Evolutionary conservation across 495 filamentous ascomycete species (phyloP).

Genomic region (Xylaria nigripes): DNA sequence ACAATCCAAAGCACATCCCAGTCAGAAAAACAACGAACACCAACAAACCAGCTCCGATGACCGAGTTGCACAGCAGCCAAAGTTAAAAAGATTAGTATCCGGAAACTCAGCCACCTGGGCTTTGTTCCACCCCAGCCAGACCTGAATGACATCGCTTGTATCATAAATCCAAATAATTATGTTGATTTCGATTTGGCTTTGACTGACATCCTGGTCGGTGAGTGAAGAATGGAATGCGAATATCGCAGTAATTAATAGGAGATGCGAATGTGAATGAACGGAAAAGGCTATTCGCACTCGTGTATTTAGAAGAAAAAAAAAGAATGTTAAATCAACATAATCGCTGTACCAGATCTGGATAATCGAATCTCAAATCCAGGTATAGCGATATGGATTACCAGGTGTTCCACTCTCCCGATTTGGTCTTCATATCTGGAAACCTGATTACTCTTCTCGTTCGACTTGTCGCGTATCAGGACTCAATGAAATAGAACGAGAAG

Average conservation of each 20-base stretch:
- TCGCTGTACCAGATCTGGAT: conserved; percentile 48
- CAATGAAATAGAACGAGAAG: conserved; percentile 40
- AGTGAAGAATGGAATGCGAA: conserved; percentile 17
- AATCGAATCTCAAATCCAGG: conserved; percentile 33
- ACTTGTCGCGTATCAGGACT: too few relatives aligned
- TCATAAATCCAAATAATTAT: conserved; percentile 26
- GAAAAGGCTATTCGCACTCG: background rate
- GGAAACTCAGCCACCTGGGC: conserved; percentile 42
- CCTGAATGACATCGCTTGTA: conserved; percentile 25
- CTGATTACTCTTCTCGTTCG: conserved; percentile 39
- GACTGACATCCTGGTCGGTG: conserved; percentile 16
- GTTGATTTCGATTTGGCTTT: conserved; percentile 31
- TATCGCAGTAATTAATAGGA: conserved; percentile 18
- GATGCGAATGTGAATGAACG: background rate
- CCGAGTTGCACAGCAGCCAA: conserved; percentile 21
- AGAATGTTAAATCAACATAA: conserved; percentile 25
- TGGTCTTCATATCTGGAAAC: conserved; percentile 24
- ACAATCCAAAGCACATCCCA: conserved; percentile 8
- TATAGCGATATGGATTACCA: conserved; percentile 41
- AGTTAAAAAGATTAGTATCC: conserved; percentile 36
- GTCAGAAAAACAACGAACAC: conserved; percentile 1
- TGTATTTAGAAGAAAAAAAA: conserved; percentile 2
- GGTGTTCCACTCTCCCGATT: conserved; percentile 22
- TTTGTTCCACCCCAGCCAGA: conserved; percentile 29
- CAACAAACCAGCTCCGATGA: conserved; percentile 20